These are phyloP conservation scores for Aspergillus hancockii DNA, from an alignment of 495 filamentous ascomycete genomes.

Conservation along the genomic window DNA sequence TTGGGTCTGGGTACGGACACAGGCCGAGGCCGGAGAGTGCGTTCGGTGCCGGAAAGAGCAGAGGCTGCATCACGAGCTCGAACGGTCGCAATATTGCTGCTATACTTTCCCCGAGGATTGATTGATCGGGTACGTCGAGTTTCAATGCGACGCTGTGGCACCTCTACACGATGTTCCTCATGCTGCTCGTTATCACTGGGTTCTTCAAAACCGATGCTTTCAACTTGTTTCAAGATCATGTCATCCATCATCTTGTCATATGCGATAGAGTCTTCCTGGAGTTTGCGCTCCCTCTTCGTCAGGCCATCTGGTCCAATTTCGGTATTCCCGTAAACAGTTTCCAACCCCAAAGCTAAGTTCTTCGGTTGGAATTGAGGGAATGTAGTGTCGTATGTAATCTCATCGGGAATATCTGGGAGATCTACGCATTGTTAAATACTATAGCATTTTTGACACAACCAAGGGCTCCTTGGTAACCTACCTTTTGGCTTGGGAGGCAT, in stretches of 20 bases:
- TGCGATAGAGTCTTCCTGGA: conserved; percentile 51
- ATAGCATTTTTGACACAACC: conserved; percentile 34
- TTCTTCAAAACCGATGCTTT: conserved; percentile 55
- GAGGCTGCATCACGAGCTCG: conserved; percentile 56
- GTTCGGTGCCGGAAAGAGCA: conserved; percentile 48
- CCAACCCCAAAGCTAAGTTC: conserved; percentile 69
- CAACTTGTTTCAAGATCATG: conserved; percentile 61
- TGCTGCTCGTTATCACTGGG: conserved; percentile 31
- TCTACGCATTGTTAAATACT: conserved; percentile 48
- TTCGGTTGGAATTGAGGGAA: conserved; percentile 55
- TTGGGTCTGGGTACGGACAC: conserved; percentile 44
- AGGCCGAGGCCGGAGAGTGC: conserved; percentile 34
- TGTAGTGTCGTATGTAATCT: conserved; percentile 61
- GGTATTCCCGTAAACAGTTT: conserved; percentile 59
- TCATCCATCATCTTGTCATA: conserved; percentile 55
- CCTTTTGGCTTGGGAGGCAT: conserved; percentile 67
- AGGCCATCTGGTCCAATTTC: conserved; percentile 70
- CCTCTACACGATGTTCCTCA: conserved; percentile 10
- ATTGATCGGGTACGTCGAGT: conserved; percentile 29
- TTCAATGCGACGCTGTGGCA: conserved; percentile 25
- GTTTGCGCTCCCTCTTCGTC: conserved; percentile 58
- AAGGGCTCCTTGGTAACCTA: conserved; percentile 23
- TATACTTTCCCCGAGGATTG: conserved; percentile 23
- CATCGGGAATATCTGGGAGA: conserved; percentile 74
- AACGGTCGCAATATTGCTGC: conserved; percentile 42